Evolutionary conservation across 176 grass and related monocot species (phyloP).

Genomic region (Aegilops longissima): DNA sequence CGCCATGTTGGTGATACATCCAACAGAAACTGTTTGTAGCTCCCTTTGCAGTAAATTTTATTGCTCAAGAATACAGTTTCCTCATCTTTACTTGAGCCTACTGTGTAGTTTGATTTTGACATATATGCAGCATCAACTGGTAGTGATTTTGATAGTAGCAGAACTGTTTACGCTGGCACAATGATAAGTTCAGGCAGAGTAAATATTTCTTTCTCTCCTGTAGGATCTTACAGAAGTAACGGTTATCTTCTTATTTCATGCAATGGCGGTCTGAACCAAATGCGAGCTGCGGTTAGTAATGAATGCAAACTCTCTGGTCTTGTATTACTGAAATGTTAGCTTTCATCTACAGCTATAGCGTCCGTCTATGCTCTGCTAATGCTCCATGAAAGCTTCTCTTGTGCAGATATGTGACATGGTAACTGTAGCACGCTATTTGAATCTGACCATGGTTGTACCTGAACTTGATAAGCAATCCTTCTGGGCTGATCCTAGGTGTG

Average conservation of each 20-base stretch:
- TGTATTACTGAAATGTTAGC: not conserved
- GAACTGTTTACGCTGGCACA: not conserved
- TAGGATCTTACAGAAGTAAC: slow-evolving; percentile 87
- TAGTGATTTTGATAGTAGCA: slow-evolving; percentile 8
- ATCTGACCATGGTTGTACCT: slow-evolving; percentile 90
- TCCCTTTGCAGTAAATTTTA: not conserved
- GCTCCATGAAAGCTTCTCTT: slow-evolving; percentile 24
- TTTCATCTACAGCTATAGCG: not conserved
- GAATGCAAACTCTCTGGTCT: slow-evolving; percentile 9
- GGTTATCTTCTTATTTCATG: slow-evolving; percentile 86
- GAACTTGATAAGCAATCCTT: slow-evolving; percentile 99
- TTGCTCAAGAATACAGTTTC: slow-evolving; percentile 18
- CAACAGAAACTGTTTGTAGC: not conserved
- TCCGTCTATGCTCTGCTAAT: slow-evolving; percentile 18
- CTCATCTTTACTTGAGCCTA: slow-evolving; percentile 9
- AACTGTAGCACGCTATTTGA: slow-evolving; percentile 82
- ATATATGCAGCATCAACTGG: slow-evolving; percentile 14
- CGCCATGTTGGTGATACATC: not conserved
- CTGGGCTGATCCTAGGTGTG: slow-evolving; percentile 97
- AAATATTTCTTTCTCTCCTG: slow-evolving; percentile 24
- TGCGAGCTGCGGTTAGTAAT: slow-evolving; percentile 81
- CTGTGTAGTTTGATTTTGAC: slow-evolving; percentile 1
- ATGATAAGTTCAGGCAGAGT: slow-evolving; percentile 16
- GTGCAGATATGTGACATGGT: slow-evolving; percentile 98
- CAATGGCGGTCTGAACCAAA: slow-evolving; percentile 98